Base-by-base conservation (phyloP, 495 filamentous ascomycete genomes). In the Lasiosphaeria miniovina region DNA sequence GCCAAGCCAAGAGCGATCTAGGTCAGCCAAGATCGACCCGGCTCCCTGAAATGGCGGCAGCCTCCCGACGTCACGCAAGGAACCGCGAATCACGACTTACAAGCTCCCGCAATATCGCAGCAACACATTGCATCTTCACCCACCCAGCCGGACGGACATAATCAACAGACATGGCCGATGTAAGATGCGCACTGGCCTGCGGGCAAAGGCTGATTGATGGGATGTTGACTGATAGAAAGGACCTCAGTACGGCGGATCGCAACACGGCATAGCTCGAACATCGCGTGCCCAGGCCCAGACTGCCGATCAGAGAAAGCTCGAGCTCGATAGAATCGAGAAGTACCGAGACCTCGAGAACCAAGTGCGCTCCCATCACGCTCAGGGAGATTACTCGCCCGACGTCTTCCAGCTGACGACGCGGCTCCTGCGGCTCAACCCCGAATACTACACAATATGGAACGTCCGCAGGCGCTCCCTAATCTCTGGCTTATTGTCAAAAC, bases 401-500 rank as follows among this genome's bases (percentile, higher is more conserved):
- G 84, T 88, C 31, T 82, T 97, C 65, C 76, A 83, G 55, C 82
- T 91, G 60, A 95, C 90, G 36, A 87, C 91, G 15, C 84, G 86
- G 56, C 83, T 99, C 54, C 81, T 99, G 54, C 84, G 80, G 38
- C 82, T 84, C 65, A 99, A 99, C 76, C 95, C 94, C 10, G 94
- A 99, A 75, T 97, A 96, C 79, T 98, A 97, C 78, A 96, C 94
- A 31, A 84, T 93, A 77, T 99, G 94, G 94, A 99, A 99, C 79
- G 85, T 89, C 75, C 90, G 94, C 61, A 88, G 94, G 57, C 83
- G 83, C 60, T 82, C 75, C 69, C 77, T 84, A 80, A 80, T 74
- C 66, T 78, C 77, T 78, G 76, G 78, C 61, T 82, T 75, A 71
- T 82, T 76, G 57, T 80, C 76, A 69, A 73, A 63, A 77, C 71